Percentiles rank a stretch among this genome's conserved stretches.
Conservation (phyloP, 345 rosid genomes). For the Ceriops zippeliana region DNA sequence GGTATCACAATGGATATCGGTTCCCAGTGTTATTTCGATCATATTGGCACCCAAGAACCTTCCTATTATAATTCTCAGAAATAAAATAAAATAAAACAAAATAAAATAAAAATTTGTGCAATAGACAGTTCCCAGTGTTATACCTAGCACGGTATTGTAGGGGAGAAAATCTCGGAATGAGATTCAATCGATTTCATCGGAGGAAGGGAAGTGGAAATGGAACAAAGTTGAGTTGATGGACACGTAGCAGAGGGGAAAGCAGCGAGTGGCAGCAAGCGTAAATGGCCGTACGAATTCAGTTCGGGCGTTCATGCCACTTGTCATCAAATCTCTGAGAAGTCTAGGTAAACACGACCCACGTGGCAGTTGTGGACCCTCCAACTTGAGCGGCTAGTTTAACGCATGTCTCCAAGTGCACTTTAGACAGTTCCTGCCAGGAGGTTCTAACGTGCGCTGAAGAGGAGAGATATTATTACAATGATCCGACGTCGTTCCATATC, state of each 20-base stretch:
- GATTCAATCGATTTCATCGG: too few relatives aligned
- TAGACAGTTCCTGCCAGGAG: not conserved
- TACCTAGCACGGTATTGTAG: not conserved
- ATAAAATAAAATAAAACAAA: too few relatives aligned
- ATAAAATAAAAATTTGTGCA: too few relatives aligned
- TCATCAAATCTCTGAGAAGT: conserved; percentile 5
- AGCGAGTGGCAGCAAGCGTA: conserved; percentile 32
- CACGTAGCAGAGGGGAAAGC: conserved; percentile 23
- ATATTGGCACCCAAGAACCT: too few relatives aligned
- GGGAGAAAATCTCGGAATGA: conserved; percentile 12
- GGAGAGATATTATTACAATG: not conserved
- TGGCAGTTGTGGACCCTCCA: conserved; percentile 24
- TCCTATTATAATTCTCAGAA: too few relatives aligned
- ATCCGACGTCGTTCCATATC: not conserved
- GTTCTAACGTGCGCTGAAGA: conserved; percentile 14
- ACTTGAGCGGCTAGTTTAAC: not conserved
- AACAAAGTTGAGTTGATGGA: not conserved
- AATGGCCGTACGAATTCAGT: conserved; percentile 10
- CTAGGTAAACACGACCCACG: conserved; percentile 11
- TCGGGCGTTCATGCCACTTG: conserved; percentile 21
- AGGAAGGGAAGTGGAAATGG: not conserved
- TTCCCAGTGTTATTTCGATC: too few relatives aligned
- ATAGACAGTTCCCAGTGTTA: too few relatives aligned
- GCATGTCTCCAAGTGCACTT: conserved; percentile 4
- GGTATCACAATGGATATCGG: too few relatives aligned